Percentiles rank a stretch among this genome's conserved stretches.
Conservation (phyloP, 176 grass and related monocot genomes). For the Rhynchospora breviuscula region DNA sequence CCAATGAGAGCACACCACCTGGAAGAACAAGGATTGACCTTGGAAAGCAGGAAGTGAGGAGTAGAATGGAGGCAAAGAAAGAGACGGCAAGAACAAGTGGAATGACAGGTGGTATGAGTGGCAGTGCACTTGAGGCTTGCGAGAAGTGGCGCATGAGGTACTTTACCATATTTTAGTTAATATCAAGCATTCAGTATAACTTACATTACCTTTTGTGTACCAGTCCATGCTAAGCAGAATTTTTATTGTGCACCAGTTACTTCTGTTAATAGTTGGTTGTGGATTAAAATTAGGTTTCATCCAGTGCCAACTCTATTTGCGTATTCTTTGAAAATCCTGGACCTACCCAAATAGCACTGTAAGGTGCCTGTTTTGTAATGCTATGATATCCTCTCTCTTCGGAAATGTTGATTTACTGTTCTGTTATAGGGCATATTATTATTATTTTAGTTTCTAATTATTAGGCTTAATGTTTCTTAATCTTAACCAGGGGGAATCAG, state of each 20-base stretch:
- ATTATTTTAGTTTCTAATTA: constrained; percentile 6
- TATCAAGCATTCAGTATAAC: neutral
- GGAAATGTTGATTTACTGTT: neutral
- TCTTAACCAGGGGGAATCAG: constrained; percentile 79
- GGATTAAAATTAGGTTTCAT: neutral
- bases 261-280: neutral
- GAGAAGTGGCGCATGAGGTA: constrained; percentile 92
- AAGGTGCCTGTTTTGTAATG: neutral
- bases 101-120: constrained; percentile 31
- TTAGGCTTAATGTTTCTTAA: constrained; percentile 24
- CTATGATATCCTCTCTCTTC: neutral
- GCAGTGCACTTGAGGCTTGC: constrained; percentile 46
- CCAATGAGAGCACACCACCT: constrained; percentile 30
- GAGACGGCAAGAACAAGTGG: constrained; percentile 22
- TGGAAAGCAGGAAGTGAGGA: constrained; percentile 24
- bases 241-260: neutral
- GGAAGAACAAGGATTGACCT: constrained; percentile 7
- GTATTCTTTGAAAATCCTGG: neutral
- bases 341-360: neutral
- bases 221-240: neutral
- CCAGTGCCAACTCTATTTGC: neutral
- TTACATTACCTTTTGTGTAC: neutral
- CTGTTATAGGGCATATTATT: neutral
- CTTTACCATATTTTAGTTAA: constrained; percentile 15
- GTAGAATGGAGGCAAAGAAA: constrained; percentile 26